Evolutionary conservation across 306 rosid genomes (phyloP).

Genomic region (Fragaria iinumae): DNA sequence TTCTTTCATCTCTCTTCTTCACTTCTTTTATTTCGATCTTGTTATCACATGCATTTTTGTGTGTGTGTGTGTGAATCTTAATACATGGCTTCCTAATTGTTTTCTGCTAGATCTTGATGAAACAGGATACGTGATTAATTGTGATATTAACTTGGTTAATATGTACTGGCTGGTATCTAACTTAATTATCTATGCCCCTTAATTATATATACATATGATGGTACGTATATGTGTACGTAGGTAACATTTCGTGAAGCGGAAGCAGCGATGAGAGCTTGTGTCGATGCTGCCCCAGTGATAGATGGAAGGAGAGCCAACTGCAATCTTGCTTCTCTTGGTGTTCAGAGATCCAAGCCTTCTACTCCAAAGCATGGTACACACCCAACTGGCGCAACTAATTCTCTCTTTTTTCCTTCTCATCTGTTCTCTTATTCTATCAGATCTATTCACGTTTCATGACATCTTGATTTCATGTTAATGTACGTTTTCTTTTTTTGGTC

Average conservation of each 20-base stretch:
- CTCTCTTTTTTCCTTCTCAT: background rate
- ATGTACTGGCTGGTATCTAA: background rate
- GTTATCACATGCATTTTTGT: background rate
- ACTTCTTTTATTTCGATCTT: background rate
- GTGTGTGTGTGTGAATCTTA: background rate
- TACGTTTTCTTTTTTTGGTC: background rate
- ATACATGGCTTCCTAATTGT: background rate
- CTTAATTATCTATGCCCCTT: background rate
- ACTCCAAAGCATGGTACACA: conserved; percentile 80
- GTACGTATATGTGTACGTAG: conserved; percentile 20
- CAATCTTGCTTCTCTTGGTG: conserved; percentile 98
- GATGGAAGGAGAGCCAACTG: conserved; percentile 97
- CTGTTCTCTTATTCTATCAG: background rate
- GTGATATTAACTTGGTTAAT: background rate
- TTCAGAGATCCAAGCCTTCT: conserved; percentile 99
- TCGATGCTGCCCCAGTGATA: conserved; percentile 93
- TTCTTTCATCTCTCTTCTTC: background rate
- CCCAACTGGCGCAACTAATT: background rate
- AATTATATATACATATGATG: background rate
- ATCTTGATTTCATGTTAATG: background rate
- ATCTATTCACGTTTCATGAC: background rate
- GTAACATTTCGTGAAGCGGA: conserved; percentile 90
- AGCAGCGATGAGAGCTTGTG: conserved; percentile 98
- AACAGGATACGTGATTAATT: background rate
- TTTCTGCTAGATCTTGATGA: conserved; percentile 20